Evolutionary conservation across 164 flowering plant genomes (phyloP).

Genomic region (Taxillus chinensis): DNA sequence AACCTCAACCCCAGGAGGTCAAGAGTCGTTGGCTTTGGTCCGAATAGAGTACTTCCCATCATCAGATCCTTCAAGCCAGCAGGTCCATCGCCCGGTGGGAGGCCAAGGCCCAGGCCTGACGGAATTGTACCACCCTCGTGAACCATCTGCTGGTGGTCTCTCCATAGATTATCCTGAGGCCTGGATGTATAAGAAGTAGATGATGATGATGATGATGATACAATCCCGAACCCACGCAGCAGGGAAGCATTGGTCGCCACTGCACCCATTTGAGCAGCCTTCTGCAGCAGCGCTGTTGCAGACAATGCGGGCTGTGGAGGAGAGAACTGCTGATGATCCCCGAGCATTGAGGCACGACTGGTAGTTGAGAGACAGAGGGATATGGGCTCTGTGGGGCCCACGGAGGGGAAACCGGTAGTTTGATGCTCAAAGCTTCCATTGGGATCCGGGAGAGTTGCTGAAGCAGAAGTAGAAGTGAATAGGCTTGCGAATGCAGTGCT

Average conservation of each 20-base stretch:
- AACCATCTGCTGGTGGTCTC: slow-evolving; percentile 28
- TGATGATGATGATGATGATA: slow-evolving; percentile 33
- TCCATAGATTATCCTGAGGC: slow-evolving; percentile 28
- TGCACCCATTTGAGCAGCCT: slow-evolving; percentile 79
- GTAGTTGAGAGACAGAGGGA: slow-evolving; percentile 51
- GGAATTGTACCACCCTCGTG: slow-evolving; percentile 20
- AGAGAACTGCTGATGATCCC: slow-evolving; percentile 43
- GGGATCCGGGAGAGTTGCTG: slow-evolving; percentile 4
- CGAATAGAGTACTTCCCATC: slow-evolving; percentile 52
- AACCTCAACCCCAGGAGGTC: slow-evolving; percentile 76
- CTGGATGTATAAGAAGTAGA: slow-evolving; percentile 23
- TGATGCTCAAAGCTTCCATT: slow-evolving; percentile 34
- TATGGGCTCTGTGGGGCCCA: slow-evolving; percentile 39
- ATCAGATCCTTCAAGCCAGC: slow-evolving; percentile 52
- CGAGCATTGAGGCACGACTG: slow-evolving; percentile 49
- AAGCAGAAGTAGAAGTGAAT: slow-evolving; percentile 43
- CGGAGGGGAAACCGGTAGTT: slow-evolving; percentile 38
- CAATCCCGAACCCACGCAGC: slow-evolving; percentile 55
- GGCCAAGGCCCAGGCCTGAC: slow-evolving; percentile 48
- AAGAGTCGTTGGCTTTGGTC: slow-evolving; percentile 58
- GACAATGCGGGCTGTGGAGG: slow-evolving; percentile 61
- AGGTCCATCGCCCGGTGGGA: slow-evolving; percentile 31
- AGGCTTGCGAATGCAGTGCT: slow-evolving; percentile 51
- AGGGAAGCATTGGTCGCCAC: slow-evolving; percentile 43
- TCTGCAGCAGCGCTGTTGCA: slow-evolving; percentile 79